Percentiles rank a stretch among this genome's conserved stretches.
phyloP scores from a whole-genome alignment of 805 yeast genomes.

The Candida mattraensis region DNA sequence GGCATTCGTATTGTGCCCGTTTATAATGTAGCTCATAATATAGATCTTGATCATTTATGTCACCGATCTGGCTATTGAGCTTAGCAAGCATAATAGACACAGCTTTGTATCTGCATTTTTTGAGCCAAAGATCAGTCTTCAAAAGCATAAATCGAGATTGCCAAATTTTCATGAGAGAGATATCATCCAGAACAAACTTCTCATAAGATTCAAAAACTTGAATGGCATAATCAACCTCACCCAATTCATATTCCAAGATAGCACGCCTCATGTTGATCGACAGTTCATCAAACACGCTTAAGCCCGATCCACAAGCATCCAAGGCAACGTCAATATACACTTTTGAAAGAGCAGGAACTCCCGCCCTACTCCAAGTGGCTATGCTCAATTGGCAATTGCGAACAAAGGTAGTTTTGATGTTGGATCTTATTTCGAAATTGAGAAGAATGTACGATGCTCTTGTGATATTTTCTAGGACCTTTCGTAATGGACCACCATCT shows the following conservation, averaged over 20 bases:
- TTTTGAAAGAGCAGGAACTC: constrained; percentile 46
- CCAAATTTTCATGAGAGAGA: constrained; percentile 42
- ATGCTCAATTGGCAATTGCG: constrained; percentile 47
- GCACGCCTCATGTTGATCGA: constrained; percentile 42
- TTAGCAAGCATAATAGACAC: constrained; percentile 37
- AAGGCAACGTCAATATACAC: constrained; percentile 48
- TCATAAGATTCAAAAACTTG: constrained; percentile 36
- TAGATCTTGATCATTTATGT: constrained; percentile 34
- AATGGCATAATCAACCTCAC: constrained; percentile 42
- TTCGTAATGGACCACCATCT: constrained; percentile 47
- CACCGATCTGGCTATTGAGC: constrained; percentile 31
- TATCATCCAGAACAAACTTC: constrained; percentile 28
- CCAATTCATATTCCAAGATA: constrained; percentile 36
- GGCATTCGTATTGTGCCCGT: constrained; percentile 23
- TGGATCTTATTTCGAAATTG: constrained; percentile 40
- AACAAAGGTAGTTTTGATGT: constrained; percentile 38
- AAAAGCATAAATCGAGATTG: constrained; percentile 42
- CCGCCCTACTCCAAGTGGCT: constrained; percentile 53
- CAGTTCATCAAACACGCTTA: constrained; percentile 40
- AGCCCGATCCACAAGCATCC: constrained; percentile 35
- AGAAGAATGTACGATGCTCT: constrained; percentile 57
- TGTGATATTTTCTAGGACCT: constrained; percentile 53
- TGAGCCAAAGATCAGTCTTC: constrained; percentile 37
- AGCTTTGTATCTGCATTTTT: constrained; percentile 37
- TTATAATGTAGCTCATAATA: constrained; percentile 29